Base-by-base conservation (phyloP, 1,139 yeast genomes). In the Arxiozyma heterogenica region DNA sequence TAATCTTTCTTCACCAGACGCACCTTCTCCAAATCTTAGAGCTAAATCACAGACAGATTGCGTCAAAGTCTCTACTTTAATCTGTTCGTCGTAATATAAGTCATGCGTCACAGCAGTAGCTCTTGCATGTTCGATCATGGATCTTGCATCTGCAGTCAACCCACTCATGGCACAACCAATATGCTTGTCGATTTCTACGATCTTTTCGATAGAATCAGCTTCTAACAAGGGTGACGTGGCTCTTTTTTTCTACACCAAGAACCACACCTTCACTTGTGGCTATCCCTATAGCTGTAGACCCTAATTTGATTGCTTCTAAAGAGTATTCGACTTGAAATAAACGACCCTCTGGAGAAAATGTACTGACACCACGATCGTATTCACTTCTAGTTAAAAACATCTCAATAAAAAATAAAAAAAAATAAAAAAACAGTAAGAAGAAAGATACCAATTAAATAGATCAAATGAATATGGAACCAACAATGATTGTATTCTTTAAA, bases 81-180 rank as follows among this genome's bases (percentile, higher is more conserved):
- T 89, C 50, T 86, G 84, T 72, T 94, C 99, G 71, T 94, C 94
- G 67, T 87, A 94, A 70, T 89, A 86, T 66, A 94, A 78, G 62
- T 85, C 80, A 71, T 94, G 98, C 62, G 91, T 89, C 61, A 87
- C 81, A 51, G 97, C 84, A 52, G 93, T 82, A 23, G 90, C 96
- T 65, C 98, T 80, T 25, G 99, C 98, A 67, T 94, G 99, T 68
- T 94, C 98, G 68, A 94, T 89, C 96, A 94, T 90, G 39, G 96
- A 87, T 66, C 98, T 80, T 21, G 98, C 99, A 74, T 94, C 99
- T 4, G 99, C 98, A 1, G 98, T 93, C 62, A 94, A 78, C 9
- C 99, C 99, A 61, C 95, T 84, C 97, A 94, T 93, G 65, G 99
- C 98, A 75, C 97, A 90, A 47, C 99, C 98, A 57, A 94, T 84